Evolutionary conservation across 108 stramenopile genomes (phyloP), one percentile per base, ranked within the genome.

Genomic region (Pseudonitzschia multistriata): DNA sequence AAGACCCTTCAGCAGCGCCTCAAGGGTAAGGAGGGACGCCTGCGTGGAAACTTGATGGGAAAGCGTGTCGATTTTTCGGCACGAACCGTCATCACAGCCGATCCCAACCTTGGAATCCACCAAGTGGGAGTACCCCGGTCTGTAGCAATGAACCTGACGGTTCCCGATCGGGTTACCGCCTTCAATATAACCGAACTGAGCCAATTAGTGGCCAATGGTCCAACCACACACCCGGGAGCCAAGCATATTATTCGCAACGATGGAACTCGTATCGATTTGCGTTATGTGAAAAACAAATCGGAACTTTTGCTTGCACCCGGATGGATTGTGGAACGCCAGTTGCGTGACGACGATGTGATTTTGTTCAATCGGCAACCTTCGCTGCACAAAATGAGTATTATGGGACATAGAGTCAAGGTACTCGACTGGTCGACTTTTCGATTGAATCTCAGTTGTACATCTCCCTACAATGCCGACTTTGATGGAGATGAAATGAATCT

Each of bases 401-500:
- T 98, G 98, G 97, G 96, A 33, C 98, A 98, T 83, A 81, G 89
- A 63, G 97, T 96, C 47, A 97, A 97, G 82, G 97, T 98, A 8
- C 79, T 99, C 75, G 98, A 98, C 83, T 98, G 96, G 96, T 94
- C 92, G 49, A 99, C 99, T 4, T 99, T 99, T 80, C 96, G 99
- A 61, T 84, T 99, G 72, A 99, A 99, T 82, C 80, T 99, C 62
- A 89, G 90, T 68, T 97, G 97, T 80, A 99, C 99, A 11, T 84
- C 96, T 8, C 98, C 99, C 25, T 99, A 99, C 88, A 99, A 99
- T 81, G 99, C 99, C 54, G 99, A 99, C 83, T 99, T 99, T 79
- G 99, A 99, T 79, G 99, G 99, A 15, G 99, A 99, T 63, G 99
- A 99, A 85, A 99, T 99, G 99, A 99, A 99, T 87, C 85, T 99